Base-by-base conservation (phyloP, 345 rosid genomes). In the Syzygium jambos region DNA sequence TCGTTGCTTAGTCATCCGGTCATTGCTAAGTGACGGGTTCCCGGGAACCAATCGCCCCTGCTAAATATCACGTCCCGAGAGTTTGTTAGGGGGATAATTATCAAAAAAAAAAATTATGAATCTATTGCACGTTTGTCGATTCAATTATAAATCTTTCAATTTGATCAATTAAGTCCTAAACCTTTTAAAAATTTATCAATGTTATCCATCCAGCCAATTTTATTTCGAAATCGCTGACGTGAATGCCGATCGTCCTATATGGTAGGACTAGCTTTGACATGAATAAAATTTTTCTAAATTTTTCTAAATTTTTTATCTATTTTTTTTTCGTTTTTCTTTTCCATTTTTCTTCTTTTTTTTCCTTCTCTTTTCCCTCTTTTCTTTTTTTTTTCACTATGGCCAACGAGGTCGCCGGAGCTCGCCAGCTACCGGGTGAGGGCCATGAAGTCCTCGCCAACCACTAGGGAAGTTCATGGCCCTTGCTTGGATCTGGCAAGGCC, bases 161-260 rank as follows among this genome's bases (percentile, higher is more conserved):
- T 23, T 56, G 0, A 0, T 1, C 2, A 56, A 56, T 1, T 22
- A 21, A 55, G 23, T 56, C n/a, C 11, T 22, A 10, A 56, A 59
- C 46, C 7, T 59, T 59, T 59, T 59, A 0, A 27, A 2, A 27
- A 27, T 5, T 59, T 57, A 2, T 1, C 27, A 25, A 59, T 25
- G 27, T 25, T 0, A 3, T 59, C 0, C 1, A 0, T 59, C 27
- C 0, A 0, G 1, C 11, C 15, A 25, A 57, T 57, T 57, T 57
- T 57, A 25, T 0, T 57, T 4, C 1, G 29, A 57, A 57, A 57
- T 25, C 5, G 25, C 0, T 1, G 0, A 10, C 1, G 4, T 23
- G 0, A 12, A 1, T 1, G 2, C 2, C 0, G 0, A 27, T 0
- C 0, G 10, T 57, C 25, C 4, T 23, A 2, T 4, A 5, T 10